These are phyloP conservation scores for Solanum hybrid DNA, from an alignment of 305 asterid species.

Conservation along the genomic window DNA sequence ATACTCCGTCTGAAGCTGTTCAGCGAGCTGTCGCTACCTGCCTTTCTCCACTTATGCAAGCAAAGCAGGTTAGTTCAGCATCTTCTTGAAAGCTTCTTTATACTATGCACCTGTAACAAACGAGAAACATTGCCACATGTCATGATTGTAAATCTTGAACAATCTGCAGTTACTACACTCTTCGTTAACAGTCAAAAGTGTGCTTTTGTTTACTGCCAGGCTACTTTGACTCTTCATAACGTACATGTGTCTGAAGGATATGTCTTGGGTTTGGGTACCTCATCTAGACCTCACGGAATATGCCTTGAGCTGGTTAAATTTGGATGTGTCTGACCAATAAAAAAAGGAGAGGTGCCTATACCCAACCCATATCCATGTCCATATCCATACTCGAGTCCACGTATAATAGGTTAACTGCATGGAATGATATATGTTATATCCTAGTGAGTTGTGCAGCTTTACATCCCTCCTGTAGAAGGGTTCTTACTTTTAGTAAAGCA, in stretches of 20 bases:
- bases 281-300: not conserved
- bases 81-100: not conserved
- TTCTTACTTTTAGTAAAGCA: not conserved
- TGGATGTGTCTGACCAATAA: not conserved
- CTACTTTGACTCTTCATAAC: not conserved
- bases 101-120: not conserved
- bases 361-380: not conserved
- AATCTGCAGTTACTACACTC: not conserved
- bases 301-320: not conserved
- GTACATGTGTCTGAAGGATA: not conserved
- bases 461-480: not conserved
- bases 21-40: constrained; percentile 94
- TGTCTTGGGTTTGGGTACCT: not conserved
- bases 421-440: not conserved
- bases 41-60: constrained; percentile 92
- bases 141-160: not conserved
- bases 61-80: constrained; percentile 62
- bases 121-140: not conserved
- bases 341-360: not conserved
- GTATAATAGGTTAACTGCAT: not conserved
- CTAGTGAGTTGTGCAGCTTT: constrained; percentile 1
- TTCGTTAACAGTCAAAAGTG: not conserved
- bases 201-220: not conserved
- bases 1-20: constrained; percentile 98
- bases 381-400: not conserved